Evolutionary conservation across 345 rosid species (phyloP).

Genomic region (Camelina laxa): DNA sequence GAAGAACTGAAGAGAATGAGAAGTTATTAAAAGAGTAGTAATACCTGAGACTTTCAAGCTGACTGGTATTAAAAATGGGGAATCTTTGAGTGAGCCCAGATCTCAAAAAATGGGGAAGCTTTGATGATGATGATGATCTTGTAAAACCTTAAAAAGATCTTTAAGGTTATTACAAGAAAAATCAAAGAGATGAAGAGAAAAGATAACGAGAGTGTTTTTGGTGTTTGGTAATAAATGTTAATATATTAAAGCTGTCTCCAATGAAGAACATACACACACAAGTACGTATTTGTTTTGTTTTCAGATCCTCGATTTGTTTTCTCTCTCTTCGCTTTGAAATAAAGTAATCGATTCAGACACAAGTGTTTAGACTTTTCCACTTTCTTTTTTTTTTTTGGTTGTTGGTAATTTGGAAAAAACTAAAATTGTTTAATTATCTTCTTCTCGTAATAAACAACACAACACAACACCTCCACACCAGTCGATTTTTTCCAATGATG

Average conservation of each 20-base stretch:
- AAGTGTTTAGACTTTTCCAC: not conserved
- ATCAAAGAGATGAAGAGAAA: not conserved
- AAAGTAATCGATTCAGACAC: no score
- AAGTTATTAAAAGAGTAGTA: constrained; percentile 27
- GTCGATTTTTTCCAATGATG: constrained; percentile 28
- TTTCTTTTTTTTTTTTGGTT: not conserved
- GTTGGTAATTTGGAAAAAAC: not conserved
- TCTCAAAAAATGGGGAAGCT: constrained; percentile 38
- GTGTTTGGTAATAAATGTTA: not conserved
- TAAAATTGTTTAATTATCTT: constrained; percentile 5
- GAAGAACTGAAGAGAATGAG: not conserved
- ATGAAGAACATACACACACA: constrained; percentile 30
- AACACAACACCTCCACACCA: not conserved
- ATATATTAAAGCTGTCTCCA: not conserved
- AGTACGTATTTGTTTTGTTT: not conserved
- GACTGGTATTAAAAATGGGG: constrained; percentile 17
- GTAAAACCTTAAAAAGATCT: constrained; percentile 6
- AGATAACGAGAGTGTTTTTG: constrained; percentile 3
- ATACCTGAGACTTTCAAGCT: constrained; percentile 36
- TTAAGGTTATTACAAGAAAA: no score
- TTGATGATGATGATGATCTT: constrained; percentile 39
- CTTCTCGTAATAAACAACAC: not conserved
- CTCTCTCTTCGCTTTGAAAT: constrained; percentile 38
- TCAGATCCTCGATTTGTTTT: constrained; percentile 44
- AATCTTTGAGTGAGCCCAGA: constrained; percentile 47